Conservation (phyloP, 1,139 yeast species). For the Lodderomyces pseudojiufengensis region DNA sequence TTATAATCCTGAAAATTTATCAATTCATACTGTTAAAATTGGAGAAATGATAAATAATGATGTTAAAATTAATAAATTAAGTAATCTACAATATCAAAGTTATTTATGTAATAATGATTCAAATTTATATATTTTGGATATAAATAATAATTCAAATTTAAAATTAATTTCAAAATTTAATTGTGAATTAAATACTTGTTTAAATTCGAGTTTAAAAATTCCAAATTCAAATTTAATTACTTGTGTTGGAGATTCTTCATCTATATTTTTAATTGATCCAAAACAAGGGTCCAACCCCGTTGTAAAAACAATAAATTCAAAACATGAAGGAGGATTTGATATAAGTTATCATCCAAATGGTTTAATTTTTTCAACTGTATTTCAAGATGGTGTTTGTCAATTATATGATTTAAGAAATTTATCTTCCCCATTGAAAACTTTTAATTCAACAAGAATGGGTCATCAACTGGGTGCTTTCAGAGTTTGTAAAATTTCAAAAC, state of each 20-base stretch:
- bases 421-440: constrained; percentile 45
- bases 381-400: constrained; percentile 79
- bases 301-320: constrained; percentile 42
- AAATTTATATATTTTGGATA: constrained; percentile 61
- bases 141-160: constrained; percentile 46
- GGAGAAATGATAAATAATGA: constrained; percentile 85
- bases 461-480: constrained; percentile 62
- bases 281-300: constrained; percentile 17
- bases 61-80: constrained; percentile 52
- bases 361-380: constrained; percentile 68
- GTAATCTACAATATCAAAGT: constrained; percentile 45
- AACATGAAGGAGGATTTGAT: constrained; percentile 79
- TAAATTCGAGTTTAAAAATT: constrained; percentile 36
- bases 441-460: constrained; percentile 58
- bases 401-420: constrained; percentile 72
- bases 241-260: constrained; percentile 41
- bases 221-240: constrained; percentile 29
- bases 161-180: constrained; percentile 26
- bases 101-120: constrained; percentile 82
- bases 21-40: constrained; percentile 48
- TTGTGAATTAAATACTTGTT: constrained; percentile 39
- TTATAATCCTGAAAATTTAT: constrained; percentile 36
- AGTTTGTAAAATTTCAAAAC: constrained; percentile 61
- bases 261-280: constrained; percentile 38
- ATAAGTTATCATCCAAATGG: constrained; percentile 76